These are phyloP conservation scores for Arthroderma uncinatum DNA, from an alignment of 2,329 filamentous ascomycete genomes.

Conservation along the genomic window DNA sequence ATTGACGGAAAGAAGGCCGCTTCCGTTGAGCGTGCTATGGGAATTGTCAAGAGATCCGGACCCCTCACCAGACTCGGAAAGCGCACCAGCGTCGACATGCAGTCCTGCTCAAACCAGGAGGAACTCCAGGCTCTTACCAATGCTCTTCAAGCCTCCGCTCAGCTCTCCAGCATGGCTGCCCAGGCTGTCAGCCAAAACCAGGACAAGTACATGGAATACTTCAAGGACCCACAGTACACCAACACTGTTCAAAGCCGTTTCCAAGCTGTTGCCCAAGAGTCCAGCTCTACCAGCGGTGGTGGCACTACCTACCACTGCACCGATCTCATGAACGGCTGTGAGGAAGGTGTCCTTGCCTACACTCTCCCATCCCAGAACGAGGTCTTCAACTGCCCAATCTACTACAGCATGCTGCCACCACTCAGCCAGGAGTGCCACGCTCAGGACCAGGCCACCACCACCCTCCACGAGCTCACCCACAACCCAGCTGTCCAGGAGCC, in stretches of 20 bases:
- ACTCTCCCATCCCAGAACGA: constrained; percentile 45
- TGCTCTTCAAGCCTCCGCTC: background rate
- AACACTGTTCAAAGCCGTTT: constrained; percentile 43
- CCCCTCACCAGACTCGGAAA: background rate
- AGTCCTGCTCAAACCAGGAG: background rate
- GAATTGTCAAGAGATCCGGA: background rate
- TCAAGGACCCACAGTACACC: constrained; percentile 35
- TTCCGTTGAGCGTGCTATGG: background rate
- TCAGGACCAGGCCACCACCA: constrained; percentile 56
- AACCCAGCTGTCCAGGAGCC: constrained; percentile 42
- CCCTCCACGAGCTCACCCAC: constrained; percentile 56
- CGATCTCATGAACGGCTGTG: constrained; percentile 46
- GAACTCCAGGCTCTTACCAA: background rate
- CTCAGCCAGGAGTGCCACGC: constrained; percentile 45
- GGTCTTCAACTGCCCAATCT: constrained; percentile 54
- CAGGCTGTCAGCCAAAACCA: constrained; percentile 41
- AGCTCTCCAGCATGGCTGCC: constrained; percentile 38
- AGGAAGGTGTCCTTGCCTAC: constrained; percentile 47
- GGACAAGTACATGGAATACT: constrained; percentile 53
- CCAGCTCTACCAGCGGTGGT: constrained; percentile 40
- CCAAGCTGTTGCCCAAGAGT: constrained; percentile 46
- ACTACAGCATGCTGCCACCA: constrained; percentile 40
- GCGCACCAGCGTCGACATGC: background rate
- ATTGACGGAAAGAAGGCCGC: constrained; percentile 46
- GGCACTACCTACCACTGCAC: constrained; percentile 48